A percentile compares a stretch with the other conserved stretches of the same genome.
Evolutionary conservation across 345 rosid species (phyloP).

Genomic region (Hevea brasiliensis): DNA sequence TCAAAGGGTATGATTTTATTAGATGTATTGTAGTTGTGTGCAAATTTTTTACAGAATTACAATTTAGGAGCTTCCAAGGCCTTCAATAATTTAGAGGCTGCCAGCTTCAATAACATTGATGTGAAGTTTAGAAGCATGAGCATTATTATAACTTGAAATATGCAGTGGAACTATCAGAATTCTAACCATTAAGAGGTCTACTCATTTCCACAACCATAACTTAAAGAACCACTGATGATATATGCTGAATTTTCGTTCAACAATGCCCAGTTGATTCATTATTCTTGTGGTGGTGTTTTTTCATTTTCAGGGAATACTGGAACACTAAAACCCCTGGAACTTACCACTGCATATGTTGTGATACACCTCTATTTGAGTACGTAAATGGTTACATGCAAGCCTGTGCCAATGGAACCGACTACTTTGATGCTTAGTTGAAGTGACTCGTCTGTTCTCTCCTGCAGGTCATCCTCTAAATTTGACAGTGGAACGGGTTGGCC

Average conservation of each 20-base stretch:
- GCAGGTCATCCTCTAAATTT: conserved; percentile 83
- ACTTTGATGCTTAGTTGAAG: neutral
- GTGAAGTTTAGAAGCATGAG: too few species aligned
- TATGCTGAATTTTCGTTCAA: neutral
- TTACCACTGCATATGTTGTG: conserved; percentile 86
- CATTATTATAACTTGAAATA: too few species aligned
- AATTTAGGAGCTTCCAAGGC: neutral
- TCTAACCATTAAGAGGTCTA: neutral
- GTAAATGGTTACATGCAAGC: conserved; percentile 13
- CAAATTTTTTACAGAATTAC: neutral
- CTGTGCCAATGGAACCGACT: too few species aligned
- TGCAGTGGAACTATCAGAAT: neutral
- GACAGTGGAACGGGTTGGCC: conserved; percentile 99
- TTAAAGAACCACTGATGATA: neutral
- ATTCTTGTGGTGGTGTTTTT: neutral
- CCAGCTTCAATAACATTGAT: neutral
- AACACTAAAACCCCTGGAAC: conserved; percentile 74
- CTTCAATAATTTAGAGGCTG: neutral
- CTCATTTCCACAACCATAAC: neutral
- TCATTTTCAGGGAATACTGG: conserved; percentile 67
- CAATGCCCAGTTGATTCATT: neutral
- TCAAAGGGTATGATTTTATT: conserved; percentile 65
- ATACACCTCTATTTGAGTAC: conserved; percentile 79
- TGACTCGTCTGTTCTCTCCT: conserved; percentile 10
- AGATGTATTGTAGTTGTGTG: neutral